phyloP scores from a whole-genome alignment of 768 basidiomycete genomes.

The Leccinum arenicola region DNA sequence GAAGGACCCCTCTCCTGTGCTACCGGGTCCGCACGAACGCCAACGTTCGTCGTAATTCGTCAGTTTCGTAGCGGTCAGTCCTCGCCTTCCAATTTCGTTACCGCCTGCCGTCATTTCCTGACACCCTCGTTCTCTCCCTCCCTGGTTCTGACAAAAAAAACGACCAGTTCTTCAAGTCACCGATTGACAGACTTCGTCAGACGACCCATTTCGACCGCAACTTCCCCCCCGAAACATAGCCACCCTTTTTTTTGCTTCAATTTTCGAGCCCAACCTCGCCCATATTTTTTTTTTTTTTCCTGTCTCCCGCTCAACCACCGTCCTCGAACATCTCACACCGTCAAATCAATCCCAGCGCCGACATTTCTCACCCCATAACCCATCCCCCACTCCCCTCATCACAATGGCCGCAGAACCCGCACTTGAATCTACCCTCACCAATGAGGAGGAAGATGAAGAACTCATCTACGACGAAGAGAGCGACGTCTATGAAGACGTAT shows the following conservation, averaged over 20 bases:
- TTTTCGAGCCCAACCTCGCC: background rate
- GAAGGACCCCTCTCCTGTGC: slow-evolving; percentile 3
- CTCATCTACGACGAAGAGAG: slow-evolving; percentile 26
- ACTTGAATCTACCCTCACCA: slow-evolving; percentile 4
- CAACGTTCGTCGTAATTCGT: slow-evolving; percentile 30
- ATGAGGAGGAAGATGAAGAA: slow-evolving; percentile 8
- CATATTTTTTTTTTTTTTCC: slow-evolving; percentile 5
- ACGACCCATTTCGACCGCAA: background rate
- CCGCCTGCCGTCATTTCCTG: slow-evolving; percentile 17
- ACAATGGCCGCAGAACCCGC: slow-evolving; percentile 24
- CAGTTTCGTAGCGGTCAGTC: slow-evolving; percentile 12
- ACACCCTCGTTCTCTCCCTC: slow-evolving; percentile 3
- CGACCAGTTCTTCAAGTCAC: background rate
- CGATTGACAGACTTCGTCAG: background rate
- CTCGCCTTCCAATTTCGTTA: slow-evolving; percentile 11
- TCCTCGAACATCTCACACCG: background rate
- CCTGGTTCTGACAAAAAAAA: background rate
- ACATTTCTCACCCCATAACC: slow-evolving; percentile 6
- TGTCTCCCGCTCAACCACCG: slow-evolving; percentile 12
- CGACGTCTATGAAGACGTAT: slow-evolving; percentile 29
- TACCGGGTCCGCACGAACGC: slow-evolving; percentile 7
- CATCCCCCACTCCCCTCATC: background rate
- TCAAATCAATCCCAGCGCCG: slow-evolving; percentile 5
- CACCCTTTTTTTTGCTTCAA: background rate
- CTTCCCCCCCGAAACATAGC: background rate